Evolutionary conservation across 306 rosid species (phyloP).

Genomic region (Citrullus amarus): DNA sequence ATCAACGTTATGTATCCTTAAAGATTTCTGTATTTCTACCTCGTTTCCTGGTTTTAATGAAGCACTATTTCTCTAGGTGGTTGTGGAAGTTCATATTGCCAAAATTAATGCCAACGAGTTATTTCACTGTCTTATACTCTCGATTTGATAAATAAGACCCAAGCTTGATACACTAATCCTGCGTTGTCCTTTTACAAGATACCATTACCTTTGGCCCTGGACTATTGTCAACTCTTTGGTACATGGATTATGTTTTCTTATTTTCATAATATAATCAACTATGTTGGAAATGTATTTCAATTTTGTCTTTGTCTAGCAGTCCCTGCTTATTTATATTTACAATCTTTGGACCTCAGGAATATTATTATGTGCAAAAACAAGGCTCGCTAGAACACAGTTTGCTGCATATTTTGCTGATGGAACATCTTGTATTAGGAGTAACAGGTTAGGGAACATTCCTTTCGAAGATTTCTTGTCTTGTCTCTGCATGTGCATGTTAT

Average conservation of each 20-base stretch:
- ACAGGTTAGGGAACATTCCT: slow-evolving; percentile 37
- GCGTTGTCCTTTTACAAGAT: neutral
- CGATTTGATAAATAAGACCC: neutral
- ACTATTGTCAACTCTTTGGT: neutral
- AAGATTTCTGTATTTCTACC: neutral
- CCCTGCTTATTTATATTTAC: slow-evolving; percentile 1
- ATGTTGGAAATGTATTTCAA: neutral
- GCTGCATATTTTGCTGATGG: slow-evolving; percentile 85
- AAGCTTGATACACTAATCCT: neutral
- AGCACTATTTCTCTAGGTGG: neutral
- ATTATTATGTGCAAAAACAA: slow-evolving; percentile 88
- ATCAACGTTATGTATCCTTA: neutral
- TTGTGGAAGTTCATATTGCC: neutral
- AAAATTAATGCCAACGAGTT: neutral
- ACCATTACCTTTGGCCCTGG: neutral
- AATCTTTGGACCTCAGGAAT: slow-evolving; percentile 30
- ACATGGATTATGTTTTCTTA: neutral
- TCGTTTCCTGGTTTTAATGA: neutral
- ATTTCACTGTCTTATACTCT: neutral
- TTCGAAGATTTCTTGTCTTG: neutral
- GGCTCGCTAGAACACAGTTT: slow-evolving; percentile 52
- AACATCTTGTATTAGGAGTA: slow-evolving; percentile 42
- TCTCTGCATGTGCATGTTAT: neutral
- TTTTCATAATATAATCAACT: neutral
- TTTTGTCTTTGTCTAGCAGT: neutral